Conservation (phyloP, 2,329 filamentous ascomycete genomes). For the Fusarium sp. region DNA sequence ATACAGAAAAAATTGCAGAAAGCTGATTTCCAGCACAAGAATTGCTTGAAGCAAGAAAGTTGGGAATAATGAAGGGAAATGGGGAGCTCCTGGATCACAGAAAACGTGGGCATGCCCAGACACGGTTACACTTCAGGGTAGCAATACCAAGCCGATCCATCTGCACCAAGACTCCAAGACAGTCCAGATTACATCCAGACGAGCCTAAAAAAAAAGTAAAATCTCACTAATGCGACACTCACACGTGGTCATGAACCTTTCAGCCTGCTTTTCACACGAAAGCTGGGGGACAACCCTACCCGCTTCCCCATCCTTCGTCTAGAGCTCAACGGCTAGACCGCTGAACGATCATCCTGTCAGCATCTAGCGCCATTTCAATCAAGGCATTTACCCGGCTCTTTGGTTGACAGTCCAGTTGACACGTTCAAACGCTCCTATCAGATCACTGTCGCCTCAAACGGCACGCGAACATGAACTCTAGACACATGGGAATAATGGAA, state of each 20-base stretch:
- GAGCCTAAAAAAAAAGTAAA: background rate
- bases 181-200: background rate
- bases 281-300: background rate
- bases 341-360: background rate
- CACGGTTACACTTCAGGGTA: background rate
- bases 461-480: background rate
- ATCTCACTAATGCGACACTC: background rate
- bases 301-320: background rate
- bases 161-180: background rate
- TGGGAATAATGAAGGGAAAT: no score
- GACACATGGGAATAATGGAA: background rate
- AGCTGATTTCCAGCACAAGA: no score
- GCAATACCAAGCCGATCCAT: background rate
- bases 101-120: background rate
- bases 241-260: background rate
- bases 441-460: background rate
- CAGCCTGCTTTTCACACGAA: no score
- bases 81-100: background rate
- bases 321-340: background rate
- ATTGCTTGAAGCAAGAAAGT: no score
- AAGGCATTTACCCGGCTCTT: background rate
- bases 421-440: constrained; percentile 1
- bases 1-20: no score
- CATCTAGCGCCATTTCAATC: background rate
- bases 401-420: background rate